Percentiles rank a stretch among this genome's conserved stretches.
Conservation (phyloP, 768 basidiomycete genomes). For the Glaciozyma antarctica region DNA sequence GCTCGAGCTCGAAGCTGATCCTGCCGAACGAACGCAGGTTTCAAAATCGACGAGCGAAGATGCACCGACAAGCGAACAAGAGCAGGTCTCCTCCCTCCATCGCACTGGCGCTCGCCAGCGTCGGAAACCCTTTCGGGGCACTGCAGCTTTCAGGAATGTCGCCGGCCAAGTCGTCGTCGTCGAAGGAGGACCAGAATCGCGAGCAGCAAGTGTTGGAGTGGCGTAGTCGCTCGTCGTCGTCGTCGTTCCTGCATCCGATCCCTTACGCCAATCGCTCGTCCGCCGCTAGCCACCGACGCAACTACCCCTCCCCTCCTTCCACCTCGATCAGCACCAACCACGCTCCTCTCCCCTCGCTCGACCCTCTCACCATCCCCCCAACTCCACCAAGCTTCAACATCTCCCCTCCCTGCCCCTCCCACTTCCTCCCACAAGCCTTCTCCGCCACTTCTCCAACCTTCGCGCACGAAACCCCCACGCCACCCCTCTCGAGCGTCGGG, state of each 20-base stretch:
- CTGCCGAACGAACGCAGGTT: conserved; percentile 34
- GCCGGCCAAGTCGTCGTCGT: not conserved
- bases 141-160: not conserved
- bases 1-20: too few relatives aligned
- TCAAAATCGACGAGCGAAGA: conserved; percentile 30
- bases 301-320: not conserved
- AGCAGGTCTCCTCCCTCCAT: too few relatives aligned
- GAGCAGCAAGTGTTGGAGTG: not conserved
- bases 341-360: not conserved
- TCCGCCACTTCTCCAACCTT: too few relatives aligned
- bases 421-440: not conserved
- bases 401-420: not conserved
- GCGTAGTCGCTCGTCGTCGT: not conserved
- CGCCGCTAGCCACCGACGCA: not conserved
- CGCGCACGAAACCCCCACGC: too few relatives aligned
- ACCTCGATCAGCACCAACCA: not conserved
- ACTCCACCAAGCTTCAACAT: not conserved
- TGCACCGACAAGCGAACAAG: conserved; percentile 5
- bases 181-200: not conserved
- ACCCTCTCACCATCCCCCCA: not conserved
- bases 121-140: not conserved
- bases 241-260: conserved; percentile 5
- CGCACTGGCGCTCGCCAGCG: not conserved
- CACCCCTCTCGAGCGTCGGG: too few relatives aligned
- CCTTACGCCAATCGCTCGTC: not conserved